A percentile compares a stretch with the other conserved stretches of the same genome.
Conservation (phyloP, 345 rosid genomes). For the Eucalyptus erythrocorys region DNA sequence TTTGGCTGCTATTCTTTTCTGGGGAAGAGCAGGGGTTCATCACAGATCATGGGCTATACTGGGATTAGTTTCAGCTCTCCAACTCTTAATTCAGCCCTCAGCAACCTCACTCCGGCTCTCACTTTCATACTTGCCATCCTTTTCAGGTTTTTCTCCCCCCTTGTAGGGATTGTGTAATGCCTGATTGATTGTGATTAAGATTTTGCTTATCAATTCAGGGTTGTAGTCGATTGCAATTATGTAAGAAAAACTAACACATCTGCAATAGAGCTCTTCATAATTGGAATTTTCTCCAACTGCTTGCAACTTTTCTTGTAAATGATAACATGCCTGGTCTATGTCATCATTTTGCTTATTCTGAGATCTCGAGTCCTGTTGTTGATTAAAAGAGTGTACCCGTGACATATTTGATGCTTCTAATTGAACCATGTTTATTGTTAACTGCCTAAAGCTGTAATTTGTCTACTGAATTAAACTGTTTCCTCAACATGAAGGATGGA, state of each 20-base stretch:
- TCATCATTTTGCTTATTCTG: background rate
- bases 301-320: conserved; percentile 70
- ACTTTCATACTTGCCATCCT: background rate
- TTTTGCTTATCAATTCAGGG: background rate
- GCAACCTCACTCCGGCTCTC: background rate
- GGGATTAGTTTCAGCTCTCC: conserved; percentile 51
- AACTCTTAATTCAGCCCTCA: background rate
- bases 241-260: background rate
- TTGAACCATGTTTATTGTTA: background rate
- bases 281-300: conserved; percentile 62
- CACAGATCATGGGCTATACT: conserved; percentile 75
- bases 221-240: conserved; percentile 45
- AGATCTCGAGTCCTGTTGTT: background rate
- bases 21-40: conserved; percentile 37
- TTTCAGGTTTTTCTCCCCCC: conserved; percentile 21
- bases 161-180: conserved; percentile 47
- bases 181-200: background rate
- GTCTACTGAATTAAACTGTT: background rate
- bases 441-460: background rate
- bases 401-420: background rate
- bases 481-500: conserved; percentile 49
- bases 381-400: background rate
- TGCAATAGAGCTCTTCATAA: conserved; percentile 18
- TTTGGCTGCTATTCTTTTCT: background rate
- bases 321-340: background rate